Evolutionary conservation across 208 protist genomes (phyloP).

Genomic region (Crithidia fasciculata): DNA sequence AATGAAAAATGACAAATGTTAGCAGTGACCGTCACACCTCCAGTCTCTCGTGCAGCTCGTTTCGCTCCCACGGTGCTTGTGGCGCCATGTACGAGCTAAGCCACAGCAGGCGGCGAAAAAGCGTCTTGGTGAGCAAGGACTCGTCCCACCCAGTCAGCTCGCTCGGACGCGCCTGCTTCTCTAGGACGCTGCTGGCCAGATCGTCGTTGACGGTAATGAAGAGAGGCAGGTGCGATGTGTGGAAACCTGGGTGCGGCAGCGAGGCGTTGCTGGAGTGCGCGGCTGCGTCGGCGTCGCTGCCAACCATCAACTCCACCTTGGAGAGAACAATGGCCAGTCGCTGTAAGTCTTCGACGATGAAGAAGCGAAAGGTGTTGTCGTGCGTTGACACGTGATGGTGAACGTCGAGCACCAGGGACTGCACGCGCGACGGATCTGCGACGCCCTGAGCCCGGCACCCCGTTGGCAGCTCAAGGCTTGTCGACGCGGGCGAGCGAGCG

Average conservation of each 20-base stretch:
- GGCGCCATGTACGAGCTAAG: conserved; percentile 11
- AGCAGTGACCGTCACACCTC: no score
- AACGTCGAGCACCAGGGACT: conserved; percentile 24
- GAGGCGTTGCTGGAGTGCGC: background rate
- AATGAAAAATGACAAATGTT: no score
- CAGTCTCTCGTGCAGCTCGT: no score
- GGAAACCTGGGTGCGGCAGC: background rate
- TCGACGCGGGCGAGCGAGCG: background rate
- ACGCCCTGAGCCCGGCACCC: background rate
- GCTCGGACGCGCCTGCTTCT: conserved; percentile 4
- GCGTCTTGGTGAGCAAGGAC: conserved; percentile 7
- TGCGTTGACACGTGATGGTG: conserved; percentile 26
- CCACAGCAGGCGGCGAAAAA: conserved; percentile 28
- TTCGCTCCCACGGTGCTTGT: conserved; percentile 21
- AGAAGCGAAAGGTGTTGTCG: conserved; percentile 23
- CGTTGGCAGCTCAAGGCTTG: conserved; percentile 7
- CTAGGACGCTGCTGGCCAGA: conserved; percentile 2
- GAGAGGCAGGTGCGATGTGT: conserved; percentile 11
- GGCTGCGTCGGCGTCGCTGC: background rate
- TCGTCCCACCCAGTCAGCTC: conserved; percentile 8
- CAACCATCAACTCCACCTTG: background rate
- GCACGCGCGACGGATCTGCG: conserved; percentile 13
- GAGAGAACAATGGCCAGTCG: conserved; percentile 27
- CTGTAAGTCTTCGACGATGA: conserved; percentile 32
- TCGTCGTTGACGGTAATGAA: conserved; percentile 41